Conservation (phyloP, 1,139 yeast genomes). For the Kurtzmaniella quercitrusa region DNA sequence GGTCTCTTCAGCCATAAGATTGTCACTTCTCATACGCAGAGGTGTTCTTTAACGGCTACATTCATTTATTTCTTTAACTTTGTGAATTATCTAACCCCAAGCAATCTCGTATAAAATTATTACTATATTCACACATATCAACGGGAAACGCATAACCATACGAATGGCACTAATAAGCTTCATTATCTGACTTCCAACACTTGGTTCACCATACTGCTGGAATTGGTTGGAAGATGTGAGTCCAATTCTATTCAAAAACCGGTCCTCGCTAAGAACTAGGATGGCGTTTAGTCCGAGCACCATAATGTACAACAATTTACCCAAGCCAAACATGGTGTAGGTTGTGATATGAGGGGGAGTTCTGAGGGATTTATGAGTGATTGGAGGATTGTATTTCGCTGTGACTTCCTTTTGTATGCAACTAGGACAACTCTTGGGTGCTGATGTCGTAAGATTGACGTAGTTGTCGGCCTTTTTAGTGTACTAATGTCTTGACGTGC, state of each 20-base stretch:
- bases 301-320: conserved; percentile 39
- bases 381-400: too few species aligned
- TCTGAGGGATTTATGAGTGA: background rate
- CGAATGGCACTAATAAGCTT: conserved; percentile 44
- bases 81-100: conserved; percentile 24
- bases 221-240: conserved; percentile 17
- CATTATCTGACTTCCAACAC: conserved; percentile 34
- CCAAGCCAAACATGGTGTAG: conserved; percentile 39
- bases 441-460: too few species aligned
- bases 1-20: too few species aligned
- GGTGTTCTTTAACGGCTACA: too few species aligned
- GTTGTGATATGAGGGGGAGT: background rate
- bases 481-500: too few species aligned
- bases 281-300: conserved; percentile 40
- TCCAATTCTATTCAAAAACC: conserved; percentile 45
- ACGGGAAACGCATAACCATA: conserved; percentile 44
- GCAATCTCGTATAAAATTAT: conserved; percentile 41
- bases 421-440: too few species aligned
- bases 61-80: background rate
- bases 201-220: conserved; percentile 15
- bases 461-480: too few species aligned
- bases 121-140: conserved; percentile 36
- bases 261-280: conserved; percentile 45
- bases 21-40: too few species aligned
- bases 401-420: too few species aligned